These are phyloP conservation scores for Ampelocalamus luodianensis DNA, from an alignment of 176 grass and related monocot genomes.

Conservation along the genomic window DNA sequence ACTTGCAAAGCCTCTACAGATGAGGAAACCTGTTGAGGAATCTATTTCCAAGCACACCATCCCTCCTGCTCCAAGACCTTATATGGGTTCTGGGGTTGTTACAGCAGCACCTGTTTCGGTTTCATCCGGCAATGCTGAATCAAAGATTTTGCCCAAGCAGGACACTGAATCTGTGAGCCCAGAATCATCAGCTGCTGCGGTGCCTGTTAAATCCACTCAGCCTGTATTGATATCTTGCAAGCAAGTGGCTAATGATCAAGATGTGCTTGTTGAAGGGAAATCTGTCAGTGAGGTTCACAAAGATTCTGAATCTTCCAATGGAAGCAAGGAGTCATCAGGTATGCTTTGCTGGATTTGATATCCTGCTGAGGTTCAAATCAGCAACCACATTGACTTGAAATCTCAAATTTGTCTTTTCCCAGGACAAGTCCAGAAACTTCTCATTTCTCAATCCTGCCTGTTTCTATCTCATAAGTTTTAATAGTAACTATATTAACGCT, in stretches of 20 bases:
- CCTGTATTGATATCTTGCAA: slow-evolving; percentile 42
- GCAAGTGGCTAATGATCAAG: slow-evolving; percentile 21
- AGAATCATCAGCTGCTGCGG: slow-evolving; percentile 26
- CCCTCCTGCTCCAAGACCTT: slow-evolving; percentile 34
- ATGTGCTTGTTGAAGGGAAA: slow-evolving; percentile 38
- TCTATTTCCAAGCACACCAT: slow-evolving; percentile 36
- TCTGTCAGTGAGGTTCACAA: slow-evolving; percentile 35
- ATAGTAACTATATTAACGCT: not conserved
- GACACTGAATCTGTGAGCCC: slow-evolving; percentile 19
- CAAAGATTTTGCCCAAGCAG: slow-evolving; percentile 25
- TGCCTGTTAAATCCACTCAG: slow-evolving; percentile 31
- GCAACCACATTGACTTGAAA: slow-evolving; percentile 24
- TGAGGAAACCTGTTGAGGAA: slow-evolving; percentile 57
- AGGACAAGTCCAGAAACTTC: slow-evolving; percentile 28
- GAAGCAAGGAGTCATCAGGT: slow-evolving; percentile 50
- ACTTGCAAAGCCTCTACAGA: slow-evolving; percentile 62
- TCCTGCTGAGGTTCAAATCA: slow-evolving; percentile 25
- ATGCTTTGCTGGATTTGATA: slow-evolving; percentile 36
- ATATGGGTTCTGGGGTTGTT: slow-evolving; percentile 48
- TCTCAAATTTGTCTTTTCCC: not conserved
- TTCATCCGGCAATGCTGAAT: slow-evolving; percentile 41
- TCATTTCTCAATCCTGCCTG: slow-evolving; percentile 8
- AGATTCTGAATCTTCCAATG: slow-evolving; percentile 39
- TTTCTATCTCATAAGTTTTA: slow-evolving; percentile 21
- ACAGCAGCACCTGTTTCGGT: slow-evolving; percentile 49